A percentile compares a stretch with the other conserved stretches of the same genome.
phyloP scores from a whole-genome alignment of 148 eudicot genomes.

The Amaranthus palmeri region DNA sequence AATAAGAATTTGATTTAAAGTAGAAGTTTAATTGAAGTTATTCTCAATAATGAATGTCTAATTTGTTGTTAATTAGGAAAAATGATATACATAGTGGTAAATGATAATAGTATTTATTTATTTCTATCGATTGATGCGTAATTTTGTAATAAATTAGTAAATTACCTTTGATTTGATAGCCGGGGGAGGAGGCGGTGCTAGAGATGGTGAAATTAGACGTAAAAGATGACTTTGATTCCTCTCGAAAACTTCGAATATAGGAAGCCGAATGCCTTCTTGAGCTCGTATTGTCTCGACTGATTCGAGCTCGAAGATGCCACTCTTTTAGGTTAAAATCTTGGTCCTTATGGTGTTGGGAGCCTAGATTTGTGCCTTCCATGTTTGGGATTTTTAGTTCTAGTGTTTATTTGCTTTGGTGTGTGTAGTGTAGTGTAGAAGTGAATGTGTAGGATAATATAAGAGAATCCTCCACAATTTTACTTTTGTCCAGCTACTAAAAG shows the following conservation, averaged over 20 bases:
- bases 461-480: not conserved
- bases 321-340: slow-evolving; percentile 53
- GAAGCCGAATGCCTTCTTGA: slow-evolving; percentile 85
- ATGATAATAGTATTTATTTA: too few species aligned
- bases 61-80: too few species aligned
- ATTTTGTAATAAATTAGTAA: not conserved
- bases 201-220: slow-evolving; percentile 72
- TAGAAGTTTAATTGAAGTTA: too few species aligned
- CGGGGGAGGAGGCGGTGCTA: slow-evolving; percentile 94
- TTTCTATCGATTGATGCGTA: not conserved
- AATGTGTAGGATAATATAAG: not conserved
- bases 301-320: slow-evolving; percentile 63
- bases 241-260: slow-evolving; percentile 56
- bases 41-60: too few species aligned
- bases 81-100: too few species aligned
- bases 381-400: not conserved
- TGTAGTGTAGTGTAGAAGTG: not conserved
- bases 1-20: too few species aligned
- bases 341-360: slow-evolving; percentile 17
- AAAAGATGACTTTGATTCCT: slow-evolving; percentile 52
- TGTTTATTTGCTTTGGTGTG: not conserved
- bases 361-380: slow-evolving; percentile 23
- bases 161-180: slow-evolving; percentile 66
- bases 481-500: slow-evolving; percentile 4
- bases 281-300: slow-evolving; percentile 55